Conservation (phyloP, 1,139 yeast genomes). For the Wickerhamomyces sp. region DNA sequence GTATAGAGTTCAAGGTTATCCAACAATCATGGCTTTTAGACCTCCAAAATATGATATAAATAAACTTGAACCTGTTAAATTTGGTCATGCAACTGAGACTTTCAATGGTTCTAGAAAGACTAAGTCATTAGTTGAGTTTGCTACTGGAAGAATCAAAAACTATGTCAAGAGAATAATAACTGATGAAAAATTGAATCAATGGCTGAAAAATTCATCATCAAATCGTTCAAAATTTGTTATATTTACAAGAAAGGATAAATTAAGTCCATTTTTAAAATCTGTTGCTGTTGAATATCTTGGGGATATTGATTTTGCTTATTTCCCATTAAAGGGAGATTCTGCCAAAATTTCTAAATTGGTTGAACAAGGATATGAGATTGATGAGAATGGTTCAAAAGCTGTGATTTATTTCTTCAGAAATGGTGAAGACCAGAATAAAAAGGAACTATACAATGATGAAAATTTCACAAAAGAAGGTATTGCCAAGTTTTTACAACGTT, state of each 20-base stretch:
- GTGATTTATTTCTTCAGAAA: constrained; percentile 9
- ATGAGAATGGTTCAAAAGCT: constrained; percentile 9
- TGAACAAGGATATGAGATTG: constrained; percentile 12
- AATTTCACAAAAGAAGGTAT: constrained; percentile 13
- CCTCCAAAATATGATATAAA: constrained; percentile 59
- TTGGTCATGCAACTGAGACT: constrained; percentile 53
- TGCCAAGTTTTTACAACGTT: constrained; percentile 5
- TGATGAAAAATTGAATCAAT: constrained; percentile 29
- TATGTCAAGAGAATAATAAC: constrained; percentile 53
- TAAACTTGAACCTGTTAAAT: constrained; percentile 12
- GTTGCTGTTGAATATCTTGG: constrained; percentile 72
- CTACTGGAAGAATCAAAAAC: constrained; percentile 63
- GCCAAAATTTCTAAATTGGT: constrained; percentile 6
- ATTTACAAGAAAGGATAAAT: constrained; percentile 38
- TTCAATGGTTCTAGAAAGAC: constrained; percentile 68
- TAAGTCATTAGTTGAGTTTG: constrained; percentile 52
- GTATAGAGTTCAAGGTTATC: constrained; percentile 69
- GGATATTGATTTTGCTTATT: constrained; percentile 36
- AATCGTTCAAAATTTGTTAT: constrained; percentile 39
- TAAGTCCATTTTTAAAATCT: constrained; percentile 63
- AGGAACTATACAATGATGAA: constrained; percentile 10
- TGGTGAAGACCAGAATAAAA: constrained; percentile 3
- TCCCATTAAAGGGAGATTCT: constrained; percentile 21
- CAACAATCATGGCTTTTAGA: constrained; percentile 74
- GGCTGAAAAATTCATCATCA: constrained; percentile 13